Percentiles rank a stretch among this genome's conserved stretches.
phyloP scores from a whole-genome alignment of 2,329 filamentous ascomycete genomes.

The Colletotrichum aenigma region DNA sequence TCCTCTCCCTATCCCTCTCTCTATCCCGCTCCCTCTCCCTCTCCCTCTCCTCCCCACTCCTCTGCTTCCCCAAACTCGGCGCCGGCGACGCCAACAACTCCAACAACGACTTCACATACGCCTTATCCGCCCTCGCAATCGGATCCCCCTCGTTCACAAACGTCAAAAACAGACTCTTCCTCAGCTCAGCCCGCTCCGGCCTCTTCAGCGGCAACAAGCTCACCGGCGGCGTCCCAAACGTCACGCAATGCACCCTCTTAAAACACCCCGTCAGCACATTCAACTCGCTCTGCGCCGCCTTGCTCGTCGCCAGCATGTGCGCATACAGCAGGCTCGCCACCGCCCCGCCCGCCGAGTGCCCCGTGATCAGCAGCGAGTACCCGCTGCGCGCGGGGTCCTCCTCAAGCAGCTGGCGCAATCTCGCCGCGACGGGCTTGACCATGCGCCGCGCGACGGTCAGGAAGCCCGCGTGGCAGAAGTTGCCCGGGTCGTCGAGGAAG shows the following conservation, averaged over 20 bases:
- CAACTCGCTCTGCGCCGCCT: constrained; percentile 67
- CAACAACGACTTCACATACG: constrained; percentile 74
- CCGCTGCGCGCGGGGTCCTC: constrained; percentile 71
- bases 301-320: constrained; percentile 72
- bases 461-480: constrained; percentile 83
- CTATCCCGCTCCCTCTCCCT: background rate
- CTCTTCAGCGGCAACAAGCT: constrained; percentile 71
- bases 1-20: constrained; percentile 21
- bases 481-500: constrained; percentile 79
- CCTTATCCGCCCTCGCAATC: constrained; percentile 76
- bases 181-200: constrained; percentile 50
- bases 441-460: constrained; percentile 77
- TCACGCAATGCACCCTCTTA: constrained; percentile 81
- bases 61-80: constrained; percentile 35
- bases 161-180: constrained; percentile 76
- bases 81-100: constrained; percentile 70
- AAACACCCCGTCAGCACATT: constrained; percentile 72
- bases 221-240: constrained; percentile 83
- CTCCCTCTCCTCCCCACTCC: background rate
- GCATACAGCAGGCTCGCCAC: constrained; percentile 80
- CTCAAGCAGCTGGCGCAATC: constrained; percentile 71
- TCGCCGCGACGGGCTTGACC: constrained; percentile 73
- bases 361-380: constrained; percentile 80
- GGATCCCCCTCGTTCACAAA: constrained; percentile 90
- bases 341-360: constrained; percentile 85